phyloP scores from a whole-genome alignment of 2,329 filamentous ascomycete genomes.

The Fusarium bactridioides region DNA sequence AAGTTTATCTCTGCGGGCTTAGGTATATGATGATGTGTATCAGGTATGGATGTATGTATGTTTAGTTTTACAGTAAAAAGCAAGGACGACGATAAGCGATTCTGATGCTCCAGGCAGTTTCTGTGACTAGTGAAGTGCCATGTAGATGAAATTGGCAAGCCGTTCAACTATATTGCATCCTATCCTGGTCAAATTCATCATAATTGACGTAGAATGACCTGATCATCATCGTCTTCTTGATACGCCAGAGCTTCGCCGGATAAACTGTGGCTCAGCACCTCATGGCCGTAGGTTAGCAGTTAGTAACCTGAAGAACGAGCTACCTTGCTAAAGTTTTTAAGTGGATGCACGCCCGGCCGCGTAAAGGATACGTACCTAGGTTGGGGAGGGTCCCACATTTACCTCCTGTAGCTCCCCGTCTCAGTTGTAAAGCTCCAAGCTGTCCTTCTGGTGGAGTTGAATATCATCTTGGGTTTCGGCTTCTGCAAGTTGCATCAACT shows the following conservation, averaged over 20 bases:
- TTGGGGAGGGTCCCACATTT: constrained; percentile 10
- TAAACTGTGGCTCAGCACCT: constrained; percentile 32
- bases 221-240: constrained; percentile 15
- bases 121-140: neutral
- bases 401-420: constrained; percentile 26
- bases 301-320: neutral
- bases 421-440: constrained; percentile 53
- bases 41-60: neutral
- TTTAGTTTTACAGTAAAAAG: neutral
- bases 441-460: constrained; percentile 50
- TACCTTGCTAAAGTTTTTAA: constrained; percentile 5
- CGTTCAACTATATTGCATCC: neutral
- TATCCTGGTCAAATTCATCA: neutral
- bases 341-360: neutral
- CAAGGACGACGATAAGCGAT: neutral
- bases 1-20: neutral
- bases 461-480: constrained; percentile 38
- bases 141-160: neutral
- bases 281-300: neutral
- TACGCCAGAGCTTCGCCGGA: constrained; percentile 24
- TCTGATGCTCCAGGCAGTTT: neutral
- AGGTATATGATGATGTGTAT: constrained; percentile 3
- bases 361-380: constrained; percentile 34
- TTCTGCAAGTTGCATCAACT: constrained; percentile 47
- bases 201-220: constrained; percentile 33